Base-by-base conservation (phyloP, 192 early-diverging fungal genomes). In the Linderina pennispora region DNA sequence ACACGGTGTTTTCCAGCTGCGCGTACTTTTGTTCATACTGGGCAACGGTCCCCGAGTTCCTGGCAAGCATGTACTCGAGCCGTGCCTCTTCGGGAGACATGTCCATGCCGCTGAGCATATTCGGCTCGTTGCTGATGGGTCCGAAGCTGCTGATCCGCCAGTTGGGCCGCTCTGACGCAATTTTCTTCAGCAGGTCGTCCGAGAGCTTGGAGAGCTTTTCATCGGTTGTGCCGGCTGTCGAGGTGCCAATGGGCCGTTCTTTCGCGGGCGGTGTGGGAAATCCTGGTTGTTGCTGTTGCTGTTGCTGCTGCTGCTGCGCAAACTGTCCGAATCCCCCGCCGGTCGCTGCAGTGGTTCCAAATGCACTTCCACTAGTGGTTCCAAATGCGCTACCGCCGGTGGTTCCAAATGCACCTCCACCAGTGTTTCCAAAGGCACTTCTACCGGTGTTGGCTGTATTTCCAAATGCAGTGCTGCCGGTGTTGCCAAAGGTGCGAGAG, bases 11-110 rank as follows among this genome's bases (percentile, higher is more conserved):
- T 0, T 40, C 55, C 25, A 62, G 40, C 38, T 46, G 50, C 8
- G 45, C 46, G 32, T 62, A 62, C 42, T 62, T 58, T 50, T 51
- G 49, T 43, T 68, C 43, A 22, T 42, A 68, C 28, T 32, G 42
- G 3, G 23, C 17, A 2, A 53, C 18, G 11, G 23, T 23, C n/a
- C 43, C 34, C 9, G 31, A 32, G 21, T 50, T 53, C 53, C 52
- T 58, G 26, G 65, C 53, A 23, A 52, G 23, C 26, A 69, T 72
- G 36, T 71, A 85, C 23, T 73, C 64, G 8, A 80, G 35, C 8
- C 81, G 65, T 44, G 75, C 64, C 38, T 86, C 84, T 54, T 86
- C 84, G 11, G 74, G 77, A 37, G 76, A 78, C 44, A 75, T 48
- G 43, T 86, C 84, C 10, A 75, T 80, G 11, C 79, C 82, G 0